Evolutionary conservation across 2,329 filamentous ascomycete species (phyloP).

Genomic region (Epichloe sp.): DNA sequence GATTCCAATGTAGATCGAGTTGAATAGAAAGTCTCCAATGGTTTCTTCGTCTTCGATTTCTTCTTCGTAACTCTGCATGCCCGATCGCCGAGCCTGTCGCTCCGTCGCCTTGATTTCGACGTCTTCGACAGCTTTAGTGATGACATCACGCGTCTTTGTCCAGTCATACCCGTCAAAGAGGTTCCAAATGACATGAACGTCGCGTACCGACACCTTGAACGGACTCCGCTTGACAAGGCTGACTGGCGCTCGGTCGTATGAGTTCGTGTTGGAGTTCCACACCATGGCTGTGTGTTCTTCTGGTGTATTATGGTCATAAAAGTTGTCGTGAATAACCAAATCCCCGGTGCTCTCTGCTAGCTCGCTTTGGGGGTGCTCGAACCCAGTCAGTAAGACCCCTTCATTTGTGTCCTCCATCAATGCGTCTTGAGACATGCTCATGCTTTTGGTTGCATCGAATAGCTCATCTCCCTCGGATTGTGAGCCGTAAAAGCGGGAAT

Average conservation of each 20-base stretch:
- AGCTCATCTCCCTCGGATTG: constrained; percentile 30
- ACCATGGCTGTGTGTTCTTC: constrained; percentile 54
- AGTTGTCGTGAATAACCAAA: constrained; percentile 65
- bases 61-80: constrained; percentile 47
- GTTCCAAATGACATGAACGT: constrained; percentile 94
- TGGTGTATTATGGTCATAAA: constrained; percentile 53
- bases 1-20: constrained; percentile 95
- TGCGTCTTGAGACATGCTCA: constrained; percentile 16
- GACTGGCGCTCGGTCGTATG: constrained; percentile 54
- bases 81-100: constrained; percentile 45
- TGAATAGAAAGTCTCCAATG: constrained; percentile 93
- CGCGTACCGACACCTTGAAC: constrained; percentile 63
- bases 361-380: constrained; percentile 15
- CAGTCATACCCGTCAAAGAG: constrained; percentile 97
- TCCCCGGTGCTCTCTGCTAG: constrained; percentile 41
- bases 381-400: constrained; percentile 22
- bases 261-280: constrained; percentile 69
- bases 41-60: constrained; percentile 72
- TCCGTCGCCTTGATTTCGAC: constrained; percentile 76
- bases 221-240: constrained; percentile 52
- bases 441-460: constrained; percentile 31
- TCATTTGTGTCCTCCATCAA: constrained; percentile 24
- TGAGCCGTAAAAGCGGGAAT: constrained; percentile 36
- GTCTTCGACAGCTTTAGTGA: constrained; percentile 76
- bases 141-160: constrained; percentile 73